phyloP scores from a whole-genome alignment of 495 filamentous ascomycete genomes.

The Achaetomiella virescens region DNA sequence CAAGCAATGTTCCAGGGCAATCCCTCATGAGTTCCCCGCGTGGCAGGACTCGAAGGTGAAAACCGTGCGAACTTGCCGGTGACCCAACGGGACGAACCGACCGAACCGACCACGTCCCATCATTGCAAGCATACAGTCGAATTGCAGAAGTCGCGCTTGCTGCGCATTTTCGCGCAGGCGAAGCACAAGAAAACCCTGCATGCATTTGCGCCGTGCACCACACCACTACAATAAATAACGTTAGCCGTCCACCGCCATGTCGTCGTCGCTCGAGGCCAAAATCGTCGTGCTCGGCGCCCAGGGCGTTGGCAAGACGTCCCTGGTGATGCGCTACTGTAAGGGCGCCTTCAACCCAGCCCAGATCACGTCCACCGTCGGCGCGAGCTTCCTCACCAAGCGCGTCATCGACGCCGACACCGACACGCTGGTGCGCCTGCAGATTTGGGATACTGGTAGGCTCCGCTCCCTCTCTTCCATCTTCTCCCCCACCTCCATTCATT shows the following conservation, averaged over 20 bases:
- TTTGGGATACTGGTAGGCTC: slow-evolving; percentile 70
- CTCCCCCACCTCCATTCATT: not conserved
- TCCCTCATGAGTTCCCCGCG: too few relatives aligned
- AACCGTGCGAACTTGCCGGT: too few relatives aligned
- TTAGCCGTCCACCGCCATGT: slow-evolving; percentile 43
- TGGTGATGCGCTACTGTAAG: slow-evolving; percentile 81
- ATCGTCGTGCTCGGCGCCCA: slow-evolving; percentile 86
- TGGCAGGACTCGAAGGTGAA: too few relatives aligned
- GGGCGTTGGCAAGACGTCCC: slow-evolving; percentile 91
- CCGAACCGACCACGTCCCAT: too few relatives aligned
- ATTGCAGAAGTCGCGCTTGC: not conserved
- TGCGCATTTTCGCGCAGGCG: not conserved
- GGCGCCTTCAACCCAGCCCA: slow-evolving; percentile 66
- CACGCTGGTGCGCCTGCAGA: slow-evolving; percentile 75
- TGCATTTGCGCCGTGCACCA: not conserved
- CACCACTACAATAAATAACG: slow-evolving; percentile 1
- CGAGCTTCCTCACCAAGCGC: slow-evolving; percentile 88
- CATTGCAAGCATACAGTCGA: too few relatives aligned
- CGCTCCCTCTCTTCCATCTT: not conserved
- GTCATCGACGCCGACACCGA: slow-evolving; percentile 78
- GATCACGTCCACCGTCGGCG: slow-evolving; percentile 79
- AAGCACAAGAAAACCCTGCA: not conserved
- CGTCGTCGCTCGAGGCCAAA: slow-evolving; percentile 80
- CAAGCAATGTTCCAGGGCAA: too few relatives aligned
- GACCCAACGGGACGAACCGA: not conserved